Evolutionary conservation across 2,329 filamentous ascomycete species (phyloP).

Genomic region (Lomentospora prolificans): DNA sequence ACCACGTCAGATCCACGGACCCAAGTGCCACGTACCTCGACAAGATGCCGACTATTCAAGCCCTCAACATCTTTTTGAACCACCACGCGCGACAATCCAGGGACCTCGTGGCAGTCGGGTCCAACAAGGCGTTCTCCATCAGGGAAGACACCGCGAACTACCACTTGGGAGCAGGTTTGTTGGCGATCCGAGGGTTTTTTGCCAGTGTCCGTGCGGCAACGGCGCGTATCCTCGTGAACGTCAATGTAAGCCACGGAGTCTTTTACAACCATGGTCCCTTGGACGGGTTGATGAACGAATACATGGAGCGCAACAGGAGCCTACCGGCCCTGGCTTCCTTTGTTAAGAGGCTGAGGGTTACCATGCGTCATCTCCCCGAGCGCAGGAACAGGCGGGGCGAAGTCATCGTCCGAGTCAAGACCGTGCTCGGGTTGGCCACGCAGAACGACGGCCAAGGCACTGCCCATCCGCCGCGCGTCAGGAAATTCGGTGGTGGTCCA

Average conservation of each 20-base stretch:
- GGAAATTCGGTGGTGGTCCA: conserved; percentile 32
- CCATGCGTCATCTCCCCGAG: conserved; percentile 26
- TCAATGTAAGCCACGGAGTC: conserved; percentile 43
- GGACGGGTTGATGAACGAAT: conserved; percentile 11
- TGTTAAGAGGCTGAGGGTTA: conserved; percentile 25
- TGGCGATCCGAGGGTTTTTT: conserved; percentile 41
- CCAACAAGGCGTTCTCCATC: conserved; percentile 36
- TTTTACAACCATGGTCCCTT: conserved; percentile 26
- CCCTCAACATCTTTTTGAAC: conserved; percentile 41
- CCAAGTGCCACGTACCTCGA: conserved; percentile 13
- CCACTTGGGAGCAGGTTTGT: conserved; percentile 18
- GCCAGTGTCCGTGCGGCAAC: conserved; percentile 44
- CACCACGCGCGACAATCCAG: conserved; percentile 27
- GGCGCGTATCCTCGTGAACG: conserved; percentile 42
- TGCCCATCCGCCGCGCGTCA: conserved; percentile 18
- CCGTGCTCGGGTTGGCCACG: conserved; percentile 25
- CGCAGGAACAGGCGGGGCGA: conserved; percentile 21
- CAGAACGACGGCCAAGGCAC: conserved; percentile 21
- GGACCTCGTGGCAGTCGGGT: conserved; percentile 31
- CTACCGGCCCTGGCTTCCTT: conserved; percentile 22
- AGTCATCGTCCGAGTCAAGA: conserved; percentile 25
- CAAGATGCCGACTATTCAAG: conserved; percentile 21
- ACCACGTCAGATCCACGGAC: conserved; percentile 19
- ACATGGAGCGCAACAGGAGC: background rate
- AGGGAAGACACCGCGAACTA: background rate